Evolutionary conservation across 352 stramenopile species (phyloP).

Genomic region (Phytophthora pisi): DNA sequence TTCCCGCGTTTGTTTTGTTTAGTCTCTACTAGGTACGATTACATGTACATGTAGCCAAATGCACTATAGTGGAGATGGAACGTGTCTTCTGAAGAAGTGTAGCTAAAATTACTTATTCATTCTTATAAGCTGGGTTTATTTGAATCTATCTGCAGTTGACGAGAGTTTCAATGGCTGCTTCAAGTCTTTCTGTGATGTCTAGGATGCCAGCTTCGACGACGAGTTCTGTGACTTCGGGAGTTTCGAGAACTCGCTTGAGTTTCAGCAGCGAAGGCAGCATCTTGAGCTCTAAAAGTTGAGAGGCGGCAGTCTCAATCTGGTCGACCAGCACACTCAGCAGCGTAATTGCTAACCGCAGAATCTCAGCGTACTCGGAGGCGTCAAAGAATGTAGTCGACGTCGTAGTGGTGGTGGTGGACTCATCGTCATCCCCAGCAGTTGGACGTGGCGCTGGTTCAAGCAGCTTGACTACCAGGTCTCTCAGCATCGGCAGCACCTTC

Average conservation of each 20-base stretch:
- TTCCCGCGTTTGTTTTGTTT: slow-evolving; percentile 9
- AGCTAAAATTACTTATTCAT: not conserved
- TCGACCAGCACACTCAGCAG: slow-evolving; percentile 56
- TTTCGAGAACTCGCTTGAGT: slow-evolving; percentile 42
- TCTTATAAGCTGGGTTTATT: not conserved
- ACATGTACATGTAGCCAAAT: too few species aligned
- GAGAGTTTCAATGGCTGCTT: slow-evolving; percentile 41
- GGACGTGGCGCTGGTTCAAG: slow-evolving; percentile 21
- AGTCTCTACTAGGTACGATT: slow-evolving; percentile 25
- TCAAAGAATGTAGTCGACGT: slow-evolving; percentile 22
- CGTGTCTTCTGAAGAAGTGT: not conserved
- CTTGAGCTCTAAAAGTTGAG: slow-evolving; percentile 51
- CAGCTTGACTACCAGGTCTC: slow-evolving; percentile 39
- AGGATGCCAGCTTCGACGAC: slow-evolving; percentile 24
- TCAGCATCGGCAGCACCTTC: slow-evolving; percentile 42
- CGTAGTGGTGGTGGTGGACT: not conserved
- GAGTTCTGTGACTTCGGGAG: slow-evolving; percentile 12
- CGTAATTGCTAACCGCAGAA: slow-evolving; percentile 61
- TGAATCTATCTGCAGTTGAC: slow-evolving; percentile 26
- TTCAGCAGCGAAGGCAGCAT: slow-evolving; percentile 36
- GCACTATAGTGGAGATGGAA: too few species aligned
- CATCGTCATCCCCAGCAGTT: slow-evolving; percentile 3
- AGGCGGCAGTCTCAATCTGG: slow-evolving; percentile 40
- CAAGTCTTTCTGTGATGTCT: slow-evolving; percentile 44
- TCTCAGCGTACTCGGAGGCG: slow-evolving; percentile 53